Evolutionary conservation across 345 rosid genomes (phyloP).

Genomic region (Dipteronia dyeriana): DNA sequence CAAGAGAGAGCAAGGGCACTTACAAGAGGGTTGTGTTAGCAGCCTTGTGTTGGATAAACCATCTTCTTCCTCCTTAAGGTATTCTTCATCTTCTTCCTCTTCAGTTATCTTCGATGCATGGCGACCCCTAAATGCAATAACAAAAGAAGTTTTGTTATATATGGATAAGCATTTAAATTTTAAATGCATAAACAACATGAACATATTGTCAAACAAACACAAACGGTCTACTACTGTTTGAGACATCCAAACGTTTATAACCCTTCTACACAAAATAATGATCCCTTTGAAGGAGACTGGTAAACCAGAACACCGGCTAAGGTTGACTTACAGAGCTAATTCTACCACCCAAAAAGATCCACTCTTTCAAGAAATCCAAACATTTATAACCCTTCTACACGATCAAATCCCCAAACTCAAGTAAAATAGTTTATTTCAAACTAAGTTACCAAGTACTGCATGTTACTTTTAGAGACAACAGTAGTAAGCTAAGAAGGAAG

Average conservation of each 20-base stretch:
- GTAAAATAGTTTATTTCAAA: not conserved
- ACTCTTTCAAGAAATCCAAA: not conserved
- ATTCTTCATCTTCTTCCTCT: constrained; percentile 99
- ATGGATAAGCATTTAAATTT: not conserved
- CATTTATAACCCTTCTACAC: not conserved
- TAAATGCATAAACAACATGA: not conserved
- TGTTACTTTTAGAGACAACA: not conserved
- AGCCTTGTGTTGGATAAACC: constrained; percentile 78
- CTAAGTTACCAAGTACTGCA: not conserved
- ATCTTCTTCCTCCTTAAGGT: constrained; percentile 92
- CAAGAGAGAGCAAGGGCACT: constrained; percentile 23
- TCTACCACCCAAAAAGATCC: not conserved
- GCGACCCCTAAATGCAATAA: constrained; percentile 66
- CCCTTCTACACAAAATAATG: not conserved
- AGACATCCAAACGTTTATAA: no score
- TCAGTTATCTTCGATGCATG: constrained; percentile 97
- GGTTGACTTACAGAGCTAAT: not conserved
- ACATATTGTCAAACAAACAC: not conserved
- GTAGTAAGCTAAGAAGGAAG: not conserved
- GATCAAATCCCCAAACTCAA: not conserved
- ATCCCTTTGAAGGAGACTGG: not conserved
- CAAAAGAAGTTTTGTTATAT: not conserved
- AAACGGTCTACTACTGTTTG: not conserved
- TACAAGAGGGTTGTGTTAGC: constrained; percentile 95
- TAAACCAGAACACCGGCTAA: not conserved